Evolutionary conservation across 108 stramenopile species (phyloP).

Genomic region (Cylindrotheca closterium): DNA sequence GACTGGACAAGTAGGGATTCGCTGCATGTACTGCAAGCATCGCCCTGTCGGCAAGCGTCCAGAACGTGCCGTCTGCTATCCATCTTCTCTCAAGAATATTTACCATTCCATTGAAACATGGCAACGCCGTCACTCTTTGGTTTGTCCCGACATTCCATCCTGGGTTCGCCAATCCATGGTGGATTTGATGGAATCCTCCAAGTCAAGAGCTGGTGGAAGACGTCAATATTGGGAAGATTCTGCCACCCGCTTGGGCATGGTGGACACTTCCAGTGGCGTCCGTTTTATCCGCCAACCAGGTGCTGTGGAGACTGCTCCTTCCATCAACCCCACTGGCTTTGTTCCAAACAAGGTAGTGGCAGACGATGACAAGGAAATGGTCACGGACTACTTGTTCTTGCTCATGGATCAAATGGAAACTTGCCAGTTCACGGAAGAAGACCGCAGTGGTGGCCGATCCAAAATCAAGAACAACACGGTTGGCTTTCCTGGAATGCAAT

Average conservation of each 20-base stretch:
- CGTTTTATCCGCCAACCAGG: slow-evolving; percentile 49
- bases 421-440: slow-evolving; percentile 77
- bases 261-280: slow-evolving; percentile 73
- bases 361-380: slow-evolving; percentile 27
- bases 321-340: neutral
- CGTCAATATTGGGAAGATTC: slow-evolving; percentile 81
- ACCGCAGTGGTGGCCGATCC: slow-evolving; percentile 67
- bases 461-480: slow-evolving; percentile 57
- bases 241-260: slow-evolving; percentile 64
- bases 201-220: slow-evolving; percentile 59
- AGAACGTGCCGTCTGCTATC: slow-evolving; percentile 51
- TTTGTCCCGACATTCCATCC: slow-evolving; percentile 40
- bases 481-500: slow-evolving; percentile 77
- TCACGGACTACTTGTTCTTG: slow-evolving; percentile 55
- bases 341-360: slow-evolving; percentile 18
- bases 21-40: slow-evolving; percentile 55
- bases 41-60: slow-evolving; percentile 20
- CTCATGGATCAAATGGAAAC: slow-evolving; percentile 78
- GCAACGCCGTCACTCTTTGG: slow-evolving; percentile 53
- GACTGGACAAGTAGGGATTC: slow-evolving; percentile 50
- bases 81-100: slow-evolving; percentile 42
- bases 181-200: slow-evolving; percentile 42
- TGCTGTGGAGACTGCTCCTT: slow-evolving; percentile 3
- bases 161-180: slow-evolving; percentile 39
- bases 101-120: slow-evolving; percentile 66